Conservation (phyloP, 805 yeast genomes). For the Yarrowia yakushimensis region DNA sequence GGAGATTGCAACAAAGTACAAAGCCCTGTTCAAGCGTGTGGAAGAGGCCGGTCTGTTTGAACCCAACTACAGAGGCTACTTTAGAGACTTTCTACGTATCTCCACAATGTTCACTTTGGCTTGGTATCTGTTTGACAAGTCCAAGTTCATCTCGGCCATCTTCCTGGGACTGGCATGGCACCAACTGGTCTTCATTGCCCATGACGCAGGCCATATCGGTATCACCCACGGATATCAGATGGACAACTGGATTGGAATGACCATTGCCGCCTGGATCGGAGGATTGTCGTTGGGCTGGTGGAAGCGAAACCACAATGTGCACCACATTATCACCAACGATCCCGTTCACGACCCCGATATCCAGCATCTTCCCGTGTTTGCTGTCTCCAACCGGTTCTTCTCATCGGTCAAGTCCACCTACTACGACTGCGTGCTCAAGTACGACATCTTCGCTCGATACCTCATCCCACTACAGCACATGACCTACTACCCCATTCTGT, state of each 20-base stretch:
- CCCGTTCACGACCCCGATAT: slow-evolving; percentile 94
- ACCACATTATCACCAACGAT: slow-evolving; percentile 85
- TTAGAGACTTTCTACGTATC: slow-evolving; percentile 64
- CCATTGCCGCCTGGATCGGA: slow-evolving; percentile 76
- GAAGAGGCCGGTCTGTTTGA: slow-evolving; percentile 60
- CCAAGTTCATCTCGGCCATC: slow-evolving; percentile 54
- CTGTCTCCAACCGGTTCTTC: slow-evolving; percentile 70
- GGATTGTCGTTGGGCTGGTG: slow-evolving; percentile 92
- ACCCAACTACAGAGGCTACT: slow-evolving; percentile 71
- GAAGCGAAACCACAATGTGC: slow-evolving; percentile 93
- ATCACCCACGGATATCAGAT: slow-evolving; percentile 75
- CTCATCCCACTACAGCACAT: slow-evolving; percentile 64
- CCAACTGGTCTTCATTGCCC: slow-evolving; percentile 81
- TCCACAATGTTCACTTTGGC: slow-evolving; percentile 50
- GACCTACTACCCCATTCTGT: slow-evolving; percentile 71
- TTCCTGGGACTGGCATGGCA: slow-evolving; percentile 80
- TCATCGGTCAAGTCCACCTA: slow-evolving; percentile 73
- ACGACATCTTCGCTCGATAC: slow-evolving; percentile 60
- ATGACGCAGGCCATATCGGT: slow-evolving; percentile 84
- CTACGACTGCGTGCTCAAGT: slow-evolving; percentile 63
- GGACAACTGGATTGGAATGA: slow-evolving; percentile 70
- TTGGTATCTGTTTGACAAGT: slow-evolving; percentile 45
- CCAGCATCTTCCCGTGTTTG: slow-evolving; percentile 88
- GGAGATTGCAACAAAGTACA: slow-evolving; percentile 53
- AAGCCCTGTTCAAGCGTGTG: slow-evolving; percentile 54